A percentile compares a stretch with the other conserved stretches of the same genome.
phyloP scores from a whole-genome alignment of 1,284 basidiomycete genomes.

The Cryptococcus sp. region DNA sequence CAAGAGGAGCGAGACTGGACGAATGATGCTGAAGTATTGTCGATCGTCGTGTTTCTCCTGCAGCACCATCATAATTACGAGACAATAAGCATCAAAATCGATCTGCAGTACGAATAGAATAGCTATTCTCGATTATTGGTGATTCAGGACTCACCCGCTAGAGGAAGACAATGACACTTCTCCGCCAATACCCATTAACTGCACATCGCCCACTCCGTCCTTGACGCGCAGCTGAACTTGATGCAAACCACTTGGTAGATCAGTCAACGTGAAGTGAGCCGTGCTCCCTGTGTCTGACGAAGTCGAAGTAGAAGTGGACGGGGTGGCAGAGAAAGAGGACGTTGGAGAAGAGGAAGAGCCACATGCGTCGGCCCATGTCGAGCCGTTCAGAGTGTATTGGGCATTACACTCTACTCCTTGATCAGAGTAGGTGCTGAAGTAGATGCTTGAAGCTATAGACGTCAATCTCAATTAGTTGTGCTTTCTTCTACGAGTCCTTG shows the following conservation, averaged over 20 bases:
- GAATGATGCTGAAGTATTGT: slow-evolving; percentile 25
- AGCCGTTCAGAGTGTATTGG: slow-evolving; percentile 30
- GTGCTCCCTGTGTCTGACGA: not conserved
- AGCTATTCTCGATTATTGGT: not conserved
- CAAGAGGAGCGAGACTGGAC: slow-evolving; percentile 12
- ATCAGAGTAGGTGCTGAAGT: slow-evolving; percentile 3
- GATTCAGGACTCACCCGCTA: slow-evolving; percentile 14
- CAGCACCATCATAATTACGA: not conserved
- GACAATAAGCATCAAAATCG: too few species aligned
- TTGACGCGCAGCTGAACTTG: slow-evolving; percentile 18
- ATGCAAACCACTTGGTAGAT: slow-evolving; percentile 28
- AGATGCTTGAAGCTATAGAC: slow-evolving; percentile 6
- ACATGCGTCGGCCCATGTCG: slow-evolving; percentile 19
- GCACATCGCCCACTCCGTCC: slow-evolving; percentile 7
- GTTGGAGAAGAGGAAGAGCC: not conserved
- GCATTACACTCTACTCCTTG: slow-evolving; percentile 2
- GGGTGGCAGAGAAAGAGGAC: too few species aligned
- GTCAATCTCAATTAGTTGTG: not conserved
- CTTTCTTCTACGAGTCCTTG: not conserved
- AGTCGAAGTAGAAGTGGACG: not conserved
- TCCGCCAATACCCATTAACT: slow-evolving; percentile 33
- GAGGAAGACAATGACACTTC: slow-evolving; percentile 3
- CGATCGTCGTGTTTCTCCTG: slow-evolving; percentile 25
- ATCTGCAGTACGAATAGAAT: too few species aligned
- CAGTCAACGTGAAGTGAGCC: slow-evolving; percentile 4